A percentile compares a stretch with the other conserved stretches of the same genome.
phyloP scores from a whole-genome alignment of 257 asterid species.

The Capsicum chinense region DNA sequence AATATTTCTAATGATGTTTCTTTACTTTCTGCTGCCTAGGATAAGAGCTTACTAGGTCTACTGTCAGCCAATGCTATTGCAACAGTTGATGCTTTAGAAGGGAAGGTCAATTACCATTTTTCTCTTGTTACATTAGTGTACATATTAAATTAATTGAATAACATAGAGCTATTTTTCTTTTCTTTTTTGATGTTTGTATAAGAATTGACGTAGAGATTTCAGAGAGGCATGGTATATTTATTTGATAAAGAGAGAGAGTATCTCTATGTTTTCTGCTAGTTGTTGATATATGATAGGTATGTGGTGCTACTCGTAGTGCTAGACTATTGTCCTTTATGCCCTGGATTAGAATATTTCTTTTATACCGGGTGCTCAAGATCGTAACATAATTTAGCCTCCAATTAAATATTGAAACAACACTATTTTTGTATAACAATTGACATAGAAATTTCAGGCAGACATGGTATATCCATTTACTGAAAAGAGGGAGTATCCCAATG shows the following conservation, averaged over 20 bases:
- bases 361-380: neutral
- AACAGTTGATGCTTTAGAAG: constrained; percentile 81
- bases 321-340: neutral
- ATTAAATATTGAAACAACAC: neutral
- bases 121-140: constrained; percentile 22
- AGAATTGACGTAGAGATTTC: neutral
- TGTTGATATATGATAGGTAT: neutral
- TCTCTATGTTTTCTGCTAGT: constrained; percentile 1
- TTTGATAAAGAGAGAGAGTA: constrained; percentile 3
- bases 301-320: neutral
- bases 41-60: constrained; percentile 69
- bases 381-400: neutral
- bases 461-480: neutral
- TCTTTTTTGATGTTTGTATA: neutral
- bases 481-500: neutral
- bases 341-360: neutral
- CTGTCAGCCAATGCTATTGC: constrained; percentile 66
- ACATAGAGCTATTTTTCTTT: neutral
- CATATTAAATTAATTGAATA: neutral
- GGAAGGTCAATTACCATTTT: constrained; percentile 66
- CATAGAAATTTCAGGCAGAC: neutral
- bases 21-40: constrained; percentile 48
- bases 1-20: neutral
- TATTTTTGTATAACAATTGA: neutral
- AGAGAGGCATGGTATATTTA: neutral